These are phyloP conservation scores for Plicaturopsis crispa DNA, from an alignment of 768 basidiomycete species.

Conservation along the genomic window DNA sequence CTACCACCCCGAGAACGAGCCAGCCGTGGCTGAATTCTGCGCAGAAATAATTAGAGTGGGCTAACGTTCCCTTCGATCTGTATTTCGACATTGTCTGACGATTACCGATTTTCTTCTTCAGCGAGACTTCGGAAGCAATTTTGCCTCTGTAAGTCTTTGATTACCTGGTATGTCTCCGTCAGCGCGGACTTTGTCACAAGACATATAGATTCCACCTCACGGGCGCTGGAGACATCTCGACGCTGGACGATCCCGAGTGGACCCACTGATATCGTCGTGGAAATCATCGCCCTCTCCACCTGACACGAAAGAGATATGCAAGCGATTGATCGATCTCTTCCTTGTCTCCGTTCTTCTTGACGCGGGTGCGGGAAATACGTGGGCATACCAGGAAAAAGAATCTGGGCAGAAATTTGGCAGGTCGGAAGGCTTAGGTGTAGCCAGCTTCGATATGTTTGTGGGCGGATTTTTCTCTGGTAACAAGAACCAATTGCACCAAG, in stretches of 20 bases:
- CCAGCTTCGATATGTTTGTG: constrained; percentile 85
- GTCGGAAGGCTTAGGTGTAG: constrained; percentile 84
- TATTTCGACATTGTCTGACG: constrained; percentile 4
- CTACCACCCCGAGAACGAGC: constrained; percentile 73
- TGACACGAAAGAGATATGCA: constrained; percentile 51
- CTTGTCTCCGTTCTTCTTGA: constrained; percentile 89
- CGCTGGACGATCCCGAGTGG: constrained; percentile 55
- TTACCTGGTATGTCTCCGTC: neutral
- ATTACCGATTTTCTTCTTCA: constrained; percentile 18
- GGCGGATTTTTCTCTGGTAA: constrained; percentile 75
- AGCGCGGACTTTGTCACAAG: neutral
- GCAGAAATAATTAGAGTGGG: constrained; percentile 70
- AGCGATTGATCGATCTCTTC: constrained; percentile 83
- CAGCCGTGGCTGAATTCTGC: constrained; percentile 66
- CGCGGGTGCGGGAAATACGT: constrained; percentile 82
- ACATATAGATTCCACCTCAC: constrained; percentile 88
- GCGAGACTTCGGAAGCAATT: constrained; percentile 77
- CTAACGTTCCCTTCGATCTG: constrained; percentile 2
- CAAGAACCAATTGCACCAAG: constrained; percentile 52
- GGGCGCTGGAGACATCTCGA: constrained; percentile 90
- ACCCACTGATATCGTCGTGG: constrained; percentile 56
- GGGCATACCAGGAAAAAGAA: constrained; percentile 64
- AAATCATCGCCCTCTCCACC: constrained; percentile 28
- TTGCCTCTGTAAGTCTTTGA: constrained; percentile 41
- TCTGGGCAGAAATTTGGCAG: constrained; percentile 49